phyloP scores from a whole-genome alignment of 1,284 basidiomycete species.

The Ceratorhiza oryzae-sativae region DNA sequence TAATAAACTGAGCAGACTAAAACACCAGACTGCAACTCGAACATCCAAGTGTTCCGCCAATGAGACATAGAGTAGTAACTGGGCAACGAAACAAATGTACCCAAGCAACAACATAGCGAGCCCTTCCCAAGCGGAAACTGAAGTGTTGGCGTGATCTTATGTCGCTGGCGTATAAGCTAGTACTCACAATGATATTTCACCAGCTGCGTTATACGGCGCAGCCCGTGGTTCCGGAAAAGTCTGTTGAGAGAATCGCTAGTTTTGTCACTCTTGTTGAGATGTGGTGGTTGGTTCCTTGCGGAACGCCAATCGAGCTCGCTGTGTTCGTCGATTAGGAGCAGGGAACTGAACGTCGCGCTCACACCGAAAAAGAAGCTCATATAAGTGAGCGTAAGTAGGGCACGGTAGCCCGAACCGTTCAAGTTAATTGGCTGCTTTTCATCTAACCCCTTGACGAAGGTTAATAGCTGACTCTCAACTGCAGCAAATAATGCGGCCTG shows the following conservation, averaged over 20 bases:
- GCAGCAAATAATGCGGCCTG: constrained; percentile 15
- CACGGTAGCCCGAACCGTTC: neutral
- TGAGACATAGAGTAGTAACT: neutral
- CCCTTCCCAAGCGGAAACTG: neutral
- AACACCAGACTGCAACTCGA: neutral
- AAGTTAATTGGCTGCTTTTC: neutral
- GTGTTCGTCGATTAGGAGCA: constrained; percentile 1
- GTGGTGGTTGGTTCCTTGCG: no score
- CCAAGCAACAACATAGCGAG: neutral
- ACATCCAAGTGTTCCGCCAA: neutral
- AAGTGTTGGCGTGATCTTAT: neutral
- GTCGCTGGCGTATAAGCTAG: neutral
- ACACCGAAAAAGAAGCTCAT: constrained; percentile 5
- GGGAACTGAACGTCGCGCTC: constrained; percentile 9
- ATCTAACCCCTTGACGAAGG: neutral
- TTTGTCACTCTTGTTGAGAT: no score
- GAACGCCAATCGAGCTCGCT: neutral
- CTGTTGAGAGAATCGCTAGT: neutral
- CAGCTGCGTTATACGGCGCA: neutral
- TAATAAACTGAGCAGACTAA: neutral
- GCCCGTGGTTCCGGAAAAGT: neutral
- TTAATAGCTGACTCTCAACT: neutral
- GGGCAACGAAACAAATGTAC: neutral
- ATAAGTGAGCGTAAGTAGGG: constrained; percentile 1
- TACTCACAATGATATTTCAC: constrained; percentile 14